Evolutionary conservation across 202 grass and related monocot genomes (phyloP), one percentile per base, ranked within the genome.

Genomic region (Zizania palustris): DNA sequence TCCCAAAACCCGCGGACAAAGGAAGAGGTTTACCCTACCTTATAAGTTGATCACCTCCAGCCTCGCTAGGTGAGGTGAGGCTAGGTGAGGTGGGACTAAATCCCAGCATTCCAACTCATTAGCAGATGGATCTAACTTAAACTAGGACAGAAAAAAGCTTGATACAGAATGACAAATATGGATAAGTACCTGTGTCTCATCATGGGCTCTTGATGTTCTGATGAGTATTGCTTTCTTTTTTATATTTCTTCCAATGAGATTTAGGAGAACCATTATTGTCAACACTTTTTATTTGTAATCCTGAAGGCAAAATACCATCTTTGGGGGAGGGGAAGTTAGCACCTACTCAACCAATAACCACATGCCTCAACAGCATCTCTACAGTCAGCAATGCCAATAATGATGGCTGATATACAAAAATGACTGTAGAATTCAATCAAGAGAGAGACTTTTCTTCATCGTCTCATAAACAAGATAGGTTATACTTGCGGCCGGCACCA

Each of bases 381-480:
- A 86, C 75, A 90, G 46, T 88, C 76, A 87, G 79, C 57, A 18
- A 77, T 69, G 76, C 72, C 41, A 50, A 89, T 62, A 73, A 74
- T 63, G 55, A 60, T 80, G 33, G 46, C 39, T 78, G 45, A 73
- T 67, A 72, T 10, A 28, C 18, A 82, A 88, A 92, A 78, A 34
- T 22, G 53, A 40, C 21, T 56, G 56, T 36, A 49, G 4, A 56
- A 71, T 68, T 88, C 75, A 92, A 84, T 88, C 89, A 54, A 92
- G 89, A 73, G 89, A 77, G 13, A 96, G 84, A 76, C 76, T 86
- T 81, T 92, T 96, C 79, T 96, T 96, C 93, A 92, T 96, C 0
- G 84, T 79, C 85, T 96, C 93, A 15, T 96, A 96, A 66, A 96
- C 85, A 53, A 96, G 82, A 86, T 96, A 96, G 36, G 93, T 96